These are phyloP conservation scores for Harringtonia aguacate DNA, from an alignment of 2,329 filamentous ascomycete species.

Conservation along the genomic window DNA sequence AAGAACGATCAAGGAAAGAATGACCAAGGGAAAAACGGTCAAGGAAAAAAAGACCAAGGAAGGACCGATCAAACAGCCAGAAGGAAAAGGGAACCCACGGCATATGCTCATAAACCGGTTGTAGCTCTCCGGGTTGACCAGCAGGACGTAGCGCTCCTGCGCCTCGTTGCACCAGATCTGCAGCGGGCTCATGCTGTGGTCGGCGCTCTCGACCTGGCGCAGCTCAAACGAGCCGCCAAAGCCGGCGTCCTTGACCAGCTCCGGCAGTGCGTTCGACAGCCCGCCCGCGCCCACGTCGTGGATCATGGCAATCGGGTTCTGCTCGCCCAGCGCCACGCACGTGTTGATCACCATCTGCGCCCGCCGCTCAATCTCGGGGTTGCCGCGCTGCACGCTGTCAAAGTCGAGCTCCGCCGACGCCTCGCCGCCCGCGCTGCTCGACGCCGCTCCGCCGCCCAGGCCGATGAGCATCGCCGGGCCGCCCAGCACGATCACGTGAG, in stretches of 20 bases:
- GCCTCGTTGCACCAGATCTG: conserved; percentile 98
- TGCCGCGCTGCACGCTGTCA: conserved; percentile 92
- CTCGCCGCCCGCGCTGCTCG: conserved; percentile 79
- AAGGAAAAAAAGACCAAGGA: background rate
- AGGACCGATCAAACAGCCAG: background rate
- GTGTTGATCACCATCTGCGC: conserved; percentile 98
- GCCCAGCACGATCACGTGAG: conserved; percentile 83
- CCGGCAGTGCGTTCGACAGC: conserved; percentile 62
- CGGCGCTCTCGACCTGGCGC: conserved; percentile 84
- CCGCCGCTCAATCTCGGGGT: conserved; percentile 89
- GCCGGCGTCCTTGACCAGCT: conserved; percentile 84
- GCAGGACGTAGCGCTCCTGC: conserved; percentile 90
- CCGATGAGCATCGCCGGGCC: conserved; percentile 97
- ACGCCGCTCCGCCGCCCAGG: conserved; percentile 88
- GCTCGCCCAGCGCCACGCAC: conserved; percentile 70
- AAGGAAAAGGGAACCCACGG: conserved; percentile 24
- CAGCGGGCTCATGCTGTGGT: conserved; percentile 85
- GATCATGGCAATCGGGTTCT: conserved; percentile 91
- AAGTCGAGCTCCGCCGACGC: conserved; percentile 90
- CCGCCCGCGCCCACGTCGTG: conserved; percentile 96
- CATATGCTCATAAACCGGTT: conserved; percentile 63
- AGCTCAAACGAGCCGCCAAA: conserved; percentile 88
- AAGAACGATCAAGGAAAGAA: conserved; percentile 17
- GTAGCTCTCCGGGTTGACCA: conserved; percentile 70
- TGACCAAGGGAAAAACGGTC: conserved; percentile 10